A percentile compares a stretch with the other conserved stretches of the same genome.
Evolutionary conservation across 352 stramenopile species (phyloP).

Genomic region (Labyrinthula sp.): DNA sequence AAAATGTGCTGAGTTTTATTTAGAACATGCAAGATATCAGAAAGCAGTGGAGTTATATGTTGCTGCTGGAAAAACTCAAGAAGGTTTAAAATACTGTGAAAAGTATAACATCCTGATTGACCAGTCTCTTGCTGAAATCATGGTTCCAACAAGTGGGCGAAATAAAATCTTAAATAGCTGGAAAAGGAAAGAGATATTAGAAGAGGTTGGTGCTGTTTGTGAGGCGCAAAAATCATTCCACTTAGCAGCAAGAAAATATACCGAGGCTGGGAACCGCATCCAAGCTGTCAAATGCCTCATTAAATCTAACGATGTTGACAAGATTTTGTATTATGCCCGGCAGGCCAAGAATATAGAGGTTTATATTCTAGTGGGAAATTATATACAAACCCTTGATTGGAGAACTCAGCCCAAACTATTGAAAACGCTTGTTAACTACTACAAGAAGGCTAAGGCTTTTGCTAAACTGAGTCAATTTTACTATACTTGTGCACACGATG

Average conservation of each 20-base stretch:
- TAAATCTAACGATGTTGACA: slow-evolving; percentile 76
- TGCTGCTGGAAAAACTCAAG: slow-evolving; percentile 45
- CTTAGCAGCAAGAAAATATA: slow-evolving; percentile 82
- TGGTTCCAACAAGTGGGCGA: slow-evolving; percentile 43
- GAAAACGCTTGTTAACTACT: slow-evolving; percentile 76
- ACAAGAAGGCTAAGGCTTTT: slow-evolving; percentile 71
- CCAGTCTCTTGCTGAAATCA: slow-evolving; percentile 65
- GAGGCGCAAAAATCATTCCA: slow-evolving; percentile 71
- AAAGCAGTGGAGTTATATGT: slow-evolving; percentile 64
- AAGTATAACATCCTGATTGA: slow-evolving; percentile 61
- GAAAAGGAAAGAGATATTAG: slow-evolving; percentile 46
- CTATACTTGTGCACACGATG: slow-evolving; percentile 57
- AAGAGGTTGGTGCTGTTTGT: slow-evolving; percentile 66
- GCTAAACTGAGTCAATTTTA: slow-evolving; percentile 71
- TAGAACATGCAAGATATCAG: slow-evolving; percentile 59
- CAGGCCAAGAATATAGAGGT: slow-evolving; percentile 70
- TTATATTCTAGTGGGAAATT: slow-evolving; percentile 77
- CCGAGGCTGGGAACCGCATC: slow-evolving; percentile 63
- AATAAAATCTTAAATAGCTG: slow-evolving; percentile 9
- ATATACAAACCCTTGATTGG: slow-evolving; percentile 79
- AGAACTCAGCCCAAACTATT: slow-evolving; percentile 59
- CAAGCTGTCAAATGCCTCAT: slow-evolving; percentile 81
- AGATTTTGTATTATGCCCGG: slow-evolving; percentile 76
- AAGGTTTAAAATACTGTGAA: slow-evolving; percentile 66
- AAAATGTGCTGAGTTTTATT: slow-evolving; percentile 72